These are phyloP conservation scores for Monosporozyma yasuniensis DNA, from an alignment of 805 yeast species.

Conservation along the genomic window DNA sequence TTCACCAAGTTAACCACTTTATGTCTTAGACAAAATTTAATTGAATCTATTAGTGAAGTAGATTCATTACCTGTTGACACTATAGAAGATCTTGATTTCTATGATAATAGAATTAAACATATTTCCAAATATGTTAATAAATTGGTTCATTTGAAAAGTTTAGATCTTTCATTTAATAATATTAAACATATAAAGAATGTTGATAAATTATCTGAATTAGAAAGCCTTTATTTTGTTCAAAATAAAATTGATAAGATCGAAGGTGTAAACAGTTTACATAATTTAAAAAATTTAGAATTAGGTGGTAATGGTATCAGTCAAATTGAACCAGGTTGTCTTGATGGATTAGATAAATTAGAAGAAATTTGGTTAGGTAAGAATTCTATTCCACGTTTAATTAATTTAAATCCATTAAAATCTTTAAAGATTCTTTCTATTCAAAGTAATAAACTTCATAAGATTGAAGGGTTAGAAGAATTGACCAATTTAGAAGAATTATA, in stretches of 20 bases:
- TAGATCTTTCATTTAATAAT: constrained; percentile 86
- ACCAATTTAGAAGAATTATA: constrained; percentile 76
- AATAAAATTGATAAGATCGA: constrained; percentile 71
- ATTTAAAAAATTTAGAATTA: constrained; percentile 65
- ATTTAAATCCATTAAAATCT: constrained; percentile 49
- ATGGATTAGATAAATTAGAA: constrained; percentile 45
- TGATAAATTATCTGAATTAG: constrained; percentile 50
- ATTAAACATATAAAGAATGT: constrained; percentile 78
- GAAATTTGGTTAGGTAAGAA: constrained; percentile 94
- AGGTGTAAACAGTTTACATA: constrained; percentile 47
- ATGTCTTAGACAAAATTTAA: constrained; percentile 75
- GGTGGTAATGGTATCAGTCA: constrained; percentile 75
- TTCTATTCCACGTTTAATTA: constrained; percentile 54
- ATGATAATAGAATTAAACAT: constrained; percentile 85
- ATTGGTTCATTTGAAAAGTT: constrained; percentile 43
- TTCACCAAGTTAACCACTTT: constrained; percentile 51
- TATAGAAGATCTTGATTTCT: constrained; percentile 74
- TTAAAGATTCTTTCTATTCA: constrained; percentile 79
- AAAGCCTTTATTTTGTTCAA: constrained; percentile 76
- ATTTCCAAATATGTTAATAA: constrained; percentile 63
- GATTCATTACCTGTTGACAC: constrained; percentile 48
- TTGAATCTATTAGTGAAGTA: constrained; percentile 63
- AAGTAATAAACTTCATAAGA: constrained; percentile 65
- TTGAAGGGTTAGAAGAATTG: constrained; percentile 74
- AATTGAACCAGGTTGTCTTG: constrained; percentile 35